Evolutionary conservation across 495 filamentous ascomycete genomes (phyloP).

Genomic region (Podospora comata): DNA sequence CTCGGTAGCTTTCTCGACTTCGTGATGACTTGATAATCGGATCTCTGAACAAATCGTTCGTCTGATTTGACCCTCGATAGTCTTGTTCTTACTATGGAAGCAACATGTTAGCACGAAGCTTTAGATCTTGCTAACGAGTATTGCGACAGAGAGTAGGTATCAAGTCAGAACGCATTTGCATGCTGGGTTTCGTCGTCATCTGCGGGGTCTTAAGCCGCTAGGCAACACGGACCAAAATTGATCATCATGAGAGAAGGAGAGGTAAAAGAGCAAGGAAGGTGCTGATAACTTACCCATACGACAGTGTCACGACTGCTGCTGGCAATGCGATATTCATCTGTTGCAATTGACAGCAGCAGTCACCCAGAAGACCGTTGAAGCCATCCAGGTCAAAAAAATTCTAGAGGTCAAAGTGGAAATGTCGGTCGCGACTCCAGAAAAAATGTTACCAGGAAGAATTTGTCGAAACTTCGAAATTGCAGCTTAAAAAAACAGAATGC

Average conservation of each 20-base stretch:
- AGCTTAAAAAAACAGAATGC: slow-evolving; percentile 30
- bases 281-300: not conserved
- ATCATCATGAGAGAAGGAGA: slow-evolving; percentile 66
- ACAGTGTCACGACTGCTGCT: not conserved
- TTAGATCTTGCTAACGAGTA: slow-evolving; percentile 3
- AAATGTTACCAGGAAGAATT: slow-evolving; percentile 22
- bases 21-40: not conserved
- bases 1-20: not conserved
- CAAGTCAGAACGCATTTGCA: slow-evolving; percentile 78
- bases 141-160: not conserved
- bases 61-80: not conserved
- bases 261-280: not conserved
- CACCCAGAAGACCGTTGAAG: not conserved
- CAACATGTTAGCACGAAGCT: slow-evolving; percentile 13
- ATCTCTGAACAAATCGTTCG: not conserved
- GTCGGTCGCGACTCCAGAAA: not conserved
- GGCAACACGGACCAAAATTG: slow-evolving; percentile 98
- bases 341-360: not conserved
- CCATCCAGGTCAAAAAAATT: not conserved
- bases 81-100: not conserved
- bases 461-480: slow-evolving; percentile 9
- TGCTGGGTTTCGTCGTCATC: slow-evolving; percentile 75
- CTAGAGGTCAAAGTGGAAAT: not conserved
- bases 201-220: slow-evolving; percentile 96
- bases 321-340: not conserved